phyloP scores from a whole-genome alignment of 768 basidiomycete genomes.

The Podaxis rugospora region DNA sequence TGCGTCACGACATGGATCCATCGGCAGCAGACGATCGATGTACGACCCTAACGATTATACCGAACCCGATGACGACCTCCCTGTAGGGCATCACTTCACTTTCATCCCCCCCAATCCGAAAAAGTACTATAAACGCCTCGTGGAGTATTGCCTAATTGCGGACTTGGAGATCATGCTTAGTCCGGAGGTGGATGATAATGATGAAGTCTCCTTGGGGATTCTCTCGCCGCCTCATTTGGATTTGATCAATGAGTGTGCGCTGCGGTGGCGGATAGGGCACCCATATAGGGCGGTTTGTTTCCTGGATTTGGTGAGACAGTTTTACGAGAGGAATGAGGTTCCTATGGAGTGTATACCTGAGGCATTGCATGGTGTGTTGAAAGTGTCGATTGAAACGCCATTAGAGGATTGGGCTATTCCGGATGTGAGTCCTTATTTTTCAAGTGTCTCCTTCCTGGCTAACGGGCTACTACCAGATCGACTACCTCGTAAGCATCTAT shows the following conservation, averaged over 20 bases:
- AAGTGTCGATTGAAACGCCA: slow-evolving; percentile 66
- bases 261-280: slow-evolving; percentile 86
- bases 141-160: slow-evolving; percentile 75
- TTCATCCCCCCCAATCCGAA: slow-evolving; percentile 89
- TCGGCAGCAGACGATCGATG: slow-evolving; percentile 66
- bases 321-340: slow-evolving; percentile 86
- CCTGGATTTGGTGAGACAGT: slow-evolving; percentile 78
- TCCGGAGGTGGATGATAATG: slow-evolving; percentile 88
- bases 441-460: neutral
- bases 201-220: slow-evolving; percentile 93
- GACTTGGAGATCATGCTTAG: slow-evolving; percentile 90
- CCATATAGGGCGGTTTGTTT: slow-evolving; percentile 77
- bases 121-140: slow-evolving; percentile 78
- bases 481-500: slow-evolving; percentile 64
- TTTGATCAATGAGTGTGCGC: slow-evolving; percentile 81
- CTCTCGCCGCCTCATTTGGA: slow-evolving; percentile 75
- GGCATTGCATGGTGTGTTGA: slow-evolving; percentile 70
- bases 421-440: slow-evolving; percentile 57
- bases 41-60: slow-evolving; percentile 35
- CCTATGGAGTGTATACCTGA: slow-evolving; percentile 95
- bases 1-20: slow-evolving; percentile 51
- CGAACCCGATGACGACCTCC: slow-evolving; percentile 65
- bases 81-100: slow-evolving; percentile 74
- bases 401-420: slow-evolving; percentile 72
- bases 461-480: slow-evolving; percentile 39